phyloP scores from a whole-genome alignment of 108 stramenopile genomes.

The Parietichytrium sp. region DNA sequence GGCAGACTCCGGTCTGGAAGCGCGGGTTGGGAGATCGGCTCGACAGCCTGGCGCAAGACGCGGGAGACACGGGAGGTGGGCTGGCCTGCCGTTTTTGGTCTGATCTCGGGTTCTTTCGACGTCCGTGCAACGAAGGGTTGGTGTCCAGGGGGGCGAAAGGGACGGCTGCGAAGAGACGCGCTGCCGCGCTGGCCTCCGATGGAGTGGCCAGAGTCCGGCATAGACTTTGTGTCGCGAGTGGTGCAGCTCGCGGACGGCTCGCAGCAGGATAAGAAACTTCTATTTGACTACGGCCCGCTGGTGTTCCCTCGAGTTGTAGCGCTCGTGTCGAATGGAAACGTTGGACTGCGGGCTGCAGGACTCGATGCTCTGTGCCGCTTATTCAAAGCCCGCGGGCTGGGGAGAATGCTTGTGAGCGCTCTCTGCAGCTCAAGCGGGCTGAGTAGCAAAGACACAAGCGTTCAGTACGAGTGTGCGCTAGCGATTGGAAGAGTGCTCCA shows the following conservation, averaged over 20 bases:
- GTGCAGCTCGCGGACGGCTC: background rate
- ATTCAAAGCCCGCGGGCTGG: background rate
- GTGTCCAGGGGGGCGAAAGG: too few species aligned
- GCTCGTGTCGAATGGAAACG: background rate
- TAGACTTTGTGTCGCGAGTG: background rate
- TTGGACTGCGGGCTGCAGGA: background rate
- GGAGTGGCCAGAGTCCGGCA: background rate
- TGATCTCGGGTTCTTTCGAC: too few species aligned
- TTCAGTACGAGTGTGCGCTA: background rate
- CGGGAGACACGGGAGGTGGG: too few species aligned
- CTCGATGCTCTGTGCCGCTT: slow-evolving; percentile 5
- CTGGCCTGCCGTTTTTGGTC: too few species aligned
- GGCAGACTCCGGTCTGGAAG: too few species aligned
- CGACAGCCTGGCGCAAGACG: too few species aligned
- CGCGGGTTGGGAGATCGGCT: too few species aligned
- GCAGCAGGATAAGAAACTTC: background rate
- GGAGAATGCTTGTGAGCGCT: slow-evolving; percentile 16
- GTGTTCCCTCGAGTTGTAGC: slow-evolving; percentile 1
- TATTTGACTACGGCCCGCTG: slow-evolving; percentile 29
- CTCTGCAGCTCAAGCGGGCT: slow-evolving; percentile 2
- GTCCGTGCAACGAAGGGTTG: too few species aligned
- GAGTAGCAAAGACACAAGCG: background rate
- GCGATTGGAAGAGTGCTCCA: slow-evolving; percentile 4
- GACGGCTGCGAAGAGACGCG: too few species aligned
- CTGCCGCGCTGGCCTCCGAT: too few species aligned